phyloP scores from a whole-genome alignment of 495 filamentous ascomycete species.

The Aspergillus wentii region DNA sequence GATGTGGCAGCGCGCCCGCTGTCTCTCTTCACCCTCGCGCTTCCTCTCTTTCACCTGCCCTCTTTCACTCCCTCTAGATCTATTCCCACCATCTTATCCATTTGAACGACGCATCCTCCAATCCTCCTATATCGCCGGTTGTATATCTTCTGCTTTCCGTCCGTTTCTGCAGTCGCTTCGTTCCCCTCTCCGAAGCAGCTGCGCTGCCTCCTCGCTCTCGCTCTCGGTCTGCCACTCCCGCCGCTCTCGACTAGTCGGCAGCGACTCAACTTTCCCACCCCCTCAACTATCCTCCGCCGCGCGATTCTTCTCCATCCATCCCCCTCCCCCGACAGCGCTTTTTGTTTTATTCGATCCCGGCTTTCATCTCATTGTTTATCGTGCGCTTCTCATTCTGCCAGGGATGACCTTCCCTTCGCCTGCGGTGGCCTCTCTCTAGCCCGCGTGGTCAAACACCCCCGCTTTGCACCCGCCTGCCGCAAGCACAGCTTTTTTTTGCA shows the following conservation, averaged over 20 bases:
- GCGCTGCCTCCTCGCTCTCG: conserved; percentile 14
- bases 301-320: conserved; percentile 25
- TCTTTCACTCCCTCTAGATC: conserved; percentile 5
- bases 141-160: conserved; percentile 9
- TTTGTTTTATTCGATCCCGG: conserved; percentile 17
- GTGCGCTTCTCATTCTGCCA: conserved; percentile 30
- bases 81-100: not conserved
- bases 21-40: conserved; percentile 8
- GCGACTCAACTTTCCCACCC: conserved; percentile 22
- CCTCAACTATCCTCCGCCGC: conserved; percentile 33
- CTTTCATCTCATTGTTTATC: conserved; percentile 18
- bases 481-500: conserved; percentile 28
- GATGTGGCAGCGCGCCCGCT: conserved; percentile 12
- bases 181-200: conserved; percentile 5
- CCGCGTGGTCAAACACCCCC: conserved; percentile 44
- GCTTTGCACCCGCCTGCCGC: conserved; percentile 44
- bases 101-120: too few relatives aligned
- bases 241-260: conserved; percentile 25
- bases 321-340: conserved; percentile 12
- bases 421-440: conserved; percentile 44
- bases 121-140: too few relatives aligned
- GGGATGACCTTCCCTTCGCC: conserved; percentile 42
- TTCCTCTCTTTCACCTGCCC: conserved; percentile 6
- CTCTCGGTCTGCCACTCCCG: conserved; percentile 34
- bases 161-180: conserved; percentile 1